phyloP scores from a whole-genome alignment of 2,329 filamentous ascomycete species.

The Penicillium digitatum region DNA sequence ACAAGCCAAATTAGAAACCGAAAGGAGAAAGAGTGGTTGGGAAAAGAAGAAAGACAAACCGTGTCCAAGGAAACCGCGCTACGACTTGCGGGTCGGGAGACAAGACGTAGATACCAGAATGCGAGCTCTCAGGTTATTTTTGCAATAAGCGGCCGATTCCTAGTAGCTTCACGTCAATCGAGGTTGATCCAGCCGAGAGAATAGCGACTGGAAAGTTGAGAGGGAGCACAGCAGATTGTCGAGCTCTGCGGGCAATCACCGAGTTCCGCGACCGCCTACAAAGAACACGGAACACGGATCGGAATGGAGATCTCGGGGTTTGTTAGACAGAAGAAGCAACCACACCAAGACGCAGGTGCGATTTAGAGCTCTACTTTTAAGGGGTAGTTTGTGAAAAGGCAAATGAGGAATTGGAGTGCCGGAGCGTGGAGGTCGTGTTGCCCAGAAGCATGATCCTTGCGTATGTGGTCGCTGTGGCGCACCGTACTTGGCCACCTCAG shows the following conservation, averaged over 20 bases:
- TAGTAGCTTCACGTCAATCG: neutral
- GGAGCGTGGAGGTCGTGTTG: neutral
- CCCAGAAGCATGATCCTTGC: conserved; percentile 5
- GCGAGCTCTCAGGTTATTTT: neutral
- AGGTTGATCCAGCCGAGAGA: neutral
- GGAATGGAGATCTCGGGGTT: neutral
- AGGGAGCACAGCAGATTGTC: conserved; percentile 5
- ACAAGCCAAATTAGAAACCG: neutral
- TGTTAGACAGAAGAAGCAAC: neutral
- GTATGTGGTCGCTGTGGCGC: neutral
- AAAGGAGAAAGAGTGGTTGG: neutral
- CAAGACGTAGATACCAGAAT: neutral
- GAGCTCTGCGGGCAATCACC: conserved; percentile 15
- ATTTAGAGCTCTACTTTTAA: neutral
- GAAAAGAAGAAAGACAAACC: neutral
- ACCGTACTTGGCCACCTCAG: neutral
- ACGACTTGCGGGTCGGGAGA: neutral
- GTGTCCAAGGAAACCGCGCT: conserved; percentile 2
- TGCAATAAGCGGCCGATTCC: neutral
- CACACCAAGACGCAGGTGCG: neutral
- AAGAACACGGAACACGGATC: conserved; percentile 1
- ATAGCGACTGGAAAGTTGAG: neutral
- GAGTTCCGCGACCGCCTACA: conserved; percentile 8
- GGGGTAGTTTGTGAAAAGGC: neutral
- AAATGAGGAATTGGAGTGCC: neutral